Conservation (phyloP, 2,329 filamentous ascomycete species). For the Botrytis byssoidea region DNA sequence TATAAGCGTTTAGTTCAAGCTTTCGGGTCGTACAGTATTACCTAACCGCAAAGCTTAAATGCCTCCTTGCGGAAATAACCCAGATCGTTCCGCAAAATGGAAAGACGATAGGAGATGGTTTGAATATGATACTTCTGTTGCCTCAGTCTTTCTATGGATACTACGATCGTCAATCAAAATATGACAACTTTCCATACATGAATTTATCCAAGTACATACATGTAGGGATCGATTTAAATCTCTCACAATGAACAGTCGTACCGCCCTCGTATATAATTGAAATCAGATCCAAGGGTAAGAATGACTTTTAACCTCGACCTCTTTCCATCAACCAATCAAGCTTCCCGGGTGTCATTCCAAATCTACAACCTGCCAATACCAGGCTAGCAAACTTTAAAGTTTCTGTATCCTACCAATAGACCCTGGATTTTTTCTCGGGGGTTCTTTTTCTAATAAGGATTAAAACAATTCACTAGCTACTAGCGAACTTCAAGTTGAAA, state of each 20-base stretch:
- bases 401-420: neutral
- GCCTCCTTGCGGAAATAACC: neutral
- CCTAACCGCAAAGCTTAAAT: neutral
- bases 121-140: neutral
- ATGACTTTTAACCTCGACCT: neutral
- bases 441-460: neutral
- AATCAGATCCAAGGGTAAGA: neutral
- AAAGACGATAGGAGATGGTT: neutral
- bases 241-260: neutral
- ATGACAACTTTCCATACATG: too few species aligned
- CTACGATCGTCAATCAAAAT: too few species aligned
- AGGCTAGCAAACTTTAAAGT: neutral
- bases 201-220: neutral
- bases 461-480: neutral
- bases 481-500: neutral
- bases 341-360: neutral
- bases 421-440: neutral
- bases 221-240: neutral
- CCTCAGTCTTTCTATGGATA: neutral
- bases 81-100: neutral
- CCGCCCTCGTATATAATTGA: neutral
- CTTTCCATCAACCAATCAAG: conserved; percentile 7
- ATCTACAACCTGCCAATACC: neutral
- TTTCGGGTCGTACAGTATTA: neutral
- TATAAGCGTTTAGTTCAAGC: neutral